Base-by-base conservation (phyloP, 116 monocot species). In the Dioscorea cayenensis region DNA sequence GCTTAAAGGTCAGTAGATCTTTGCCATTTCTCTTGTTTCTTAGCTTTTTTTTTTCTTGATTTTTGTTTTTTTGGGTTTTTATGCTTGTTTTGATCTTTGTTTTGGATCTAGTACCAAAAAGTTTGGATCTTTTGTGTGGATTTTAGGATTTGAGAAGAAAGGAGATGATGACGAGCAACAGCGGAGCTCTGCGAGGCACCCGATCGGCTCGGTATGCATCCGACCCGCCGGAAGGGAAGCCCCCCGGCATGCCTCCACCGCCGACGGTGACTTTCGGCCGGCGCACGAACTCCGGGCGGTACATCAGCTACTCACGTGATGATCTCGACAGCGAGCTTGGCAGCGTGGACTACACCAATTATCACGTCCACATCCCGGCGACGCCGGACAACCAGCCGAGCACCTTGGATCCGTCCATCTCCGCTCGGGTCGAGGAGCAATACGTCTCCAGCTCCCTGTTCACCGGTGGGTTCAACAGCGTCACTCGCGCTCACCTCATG, bases 401-500 rank as follows among this genome's bases (percentile, higher is more conserved):
- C 36, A 73, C 60, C 60, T 64, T 80, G 52, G 77, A 75, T 66
- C 36, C 85, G 21, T 68, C 80, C 36, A 78, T 89, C 67, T 80
- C 84, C 19, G 83, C 77, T 32, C 75, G 78, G 28, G 80, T 81
- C 13, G 87, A 90, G 58, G 87, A 90, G 36, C 79, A 81, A 51
- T 90, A 92, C 76, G 92, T 96, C 9, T 92, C 96, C 18, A 96
- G 83, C 66, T 92, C 92, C 1, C 75, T 96, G 22, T 92, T 96
- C 84, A 96, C 96, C 8, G 96, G 96, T 3, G 96, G 96, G 1
- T 96, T 96, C 80, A 96, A 96, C 77, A 96, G 84, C 78, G 90
- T 84, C 51, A 96, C 96, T 1, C 69, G 92, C 25, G 92, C 96
- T 14, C 92, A 92, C 65, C 74, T 85, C 27, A 89, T 92, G 92